Conservation (phyloP, 1,139 yeast species). For the Kodamaea ohmeri region DNA sequence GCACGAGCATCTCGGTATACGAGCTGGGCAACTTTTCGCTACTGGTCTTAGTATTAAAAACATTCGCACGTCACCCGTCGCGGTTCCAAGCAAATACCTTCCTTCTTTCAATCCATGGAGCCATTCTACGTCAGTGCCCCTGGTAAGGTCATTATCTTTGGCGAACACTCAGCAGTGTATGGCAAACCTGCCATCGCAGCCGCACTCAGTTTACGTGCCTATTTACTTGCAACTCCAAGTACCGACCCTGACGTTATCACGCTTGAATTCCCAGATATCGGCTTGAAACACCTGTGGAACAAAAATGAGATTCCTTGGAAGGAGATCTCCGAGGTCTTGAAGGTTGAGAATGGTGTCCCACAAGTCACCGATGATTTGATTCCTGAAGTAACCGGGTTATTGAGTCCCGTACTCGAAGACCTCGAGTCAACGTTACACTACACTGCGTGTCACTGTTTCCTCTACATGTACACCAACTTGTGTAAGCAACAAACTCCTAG, state of each 20-base stretch:
- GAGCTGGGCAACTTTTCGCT: too few species aligned
- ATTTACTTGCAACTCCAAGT: slow-evolving; percentile 56
- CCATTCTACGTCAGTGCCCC: slow-evolving; percentile 88
- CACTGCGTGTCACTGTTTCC: slow-evolving; percentile 82
- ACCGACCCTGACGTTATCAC: slow-evolving; percentile 41
- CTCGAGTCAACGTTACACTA: slow-evolving; percentile 60
- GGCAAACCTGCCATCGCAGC: slow-evolving; percentile 93
- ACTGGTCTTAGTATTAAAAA: too few species aligned
- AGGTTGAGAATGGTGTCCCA: slow-evolving; percentile 31
- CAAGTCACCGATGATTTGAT: slow-evolving; percentile 54
- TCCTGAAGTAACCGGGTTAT: slow-evolving; percentile 53
- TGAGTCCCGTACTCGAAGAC: slow-evolving; percentile 43
- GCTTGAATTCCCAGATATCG: slow-evolving; percentile 82
- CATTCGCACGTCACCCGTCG: too few species aligned
- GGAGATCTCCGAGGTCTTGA: slow-evolving; percentile 26
- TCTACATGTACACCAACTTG: slow-evolving; percentile 67
- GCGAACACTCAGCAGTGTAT: slow-evolving; percentile 96
- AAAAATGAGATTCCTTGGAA: slow-evolving; percentile 61
- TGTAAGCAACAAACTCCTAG: slow-evolving; percentile 51
- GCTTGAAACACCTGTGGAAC: slow-evolving; percentile 62
- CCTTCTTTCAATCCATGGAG: neutral
- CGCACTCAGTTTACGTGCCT: slow-evolving; percentile 78
- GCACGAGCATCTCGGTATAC: neutral
- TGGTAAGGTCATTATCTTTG: slow-evolving; percentile 92
- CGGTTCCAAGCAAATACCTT: too few species aligned